A percentile compares a stretch with the other conserved stretches of the same genome.
Conservation (phyloP, 495 filamentous ascomycete species). For the Talaromyces adpressus region DNA sequence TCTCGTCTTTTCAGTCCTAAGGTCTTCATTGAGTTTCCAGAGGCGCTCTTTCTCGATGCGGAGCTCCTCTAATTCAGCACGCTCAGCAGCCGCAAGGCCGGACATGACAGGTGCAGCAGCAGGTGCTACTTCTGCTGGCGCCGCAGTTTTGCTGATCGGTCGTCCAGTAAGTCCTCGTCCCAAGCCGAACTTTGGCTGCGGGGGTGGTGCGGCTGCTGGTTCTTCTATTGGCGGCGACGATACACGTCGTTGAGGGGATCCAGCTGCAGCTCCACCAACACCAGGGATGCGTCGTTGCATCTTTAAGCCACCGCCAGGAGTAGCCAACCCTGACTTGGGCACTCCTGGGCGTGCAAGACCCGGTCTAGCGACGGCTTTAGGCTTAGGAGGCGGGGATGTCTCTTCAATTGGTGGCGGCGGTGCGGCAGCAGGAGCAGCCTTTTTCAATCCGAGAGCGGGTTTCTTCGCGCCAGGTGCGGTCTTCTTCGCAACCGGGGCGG, state of each 20-base stretch:
- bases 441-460: constrained; percentile 42
- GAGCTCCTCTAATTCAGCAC: constrained; percentile 84
- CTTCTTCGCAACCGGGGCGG: constrained; percentile 38
- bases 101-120: constrained; percentile 42
- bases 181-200: constrained; percentile 60
- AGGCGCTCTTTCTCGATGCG: constrained; percentile 75
- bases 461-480: constrained; percentile 42
- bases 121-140: constrained; percentile 33
- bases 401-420: constrained; percentile 46
- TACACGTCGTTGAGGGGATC: constrained; percentile 59
- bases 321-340: constrained; percentile 41
- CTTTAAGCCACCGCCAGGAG: constrained; percentile 58
- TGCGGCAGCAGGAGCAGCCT: constrained; percentile 50
- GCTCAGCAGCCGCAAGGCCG: constrained; percentile 64
- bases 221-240: constrained; percentile 50
- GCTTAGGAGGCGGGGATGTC: constrained; percentile 52
- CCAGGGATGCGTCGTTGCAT: constrained; percentile 58
- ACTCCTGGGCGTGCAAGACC: constrained; percentile 15
- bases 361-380: constrained; percentile 59
- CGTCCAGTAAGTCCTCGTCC: constrained; percentile 75
- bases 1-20: constrained; percentile 65
- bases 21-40: constrained; percentile 62
- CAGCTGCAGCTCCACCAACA: constrained; percentile 43
- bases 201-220: constrained; percentile 38
- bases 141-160: constrained; percentile 74